Evolutionary conservation across 208 protist genomes (phyloP).

Genomic region (Herpetomonas tarakana): DNA sequence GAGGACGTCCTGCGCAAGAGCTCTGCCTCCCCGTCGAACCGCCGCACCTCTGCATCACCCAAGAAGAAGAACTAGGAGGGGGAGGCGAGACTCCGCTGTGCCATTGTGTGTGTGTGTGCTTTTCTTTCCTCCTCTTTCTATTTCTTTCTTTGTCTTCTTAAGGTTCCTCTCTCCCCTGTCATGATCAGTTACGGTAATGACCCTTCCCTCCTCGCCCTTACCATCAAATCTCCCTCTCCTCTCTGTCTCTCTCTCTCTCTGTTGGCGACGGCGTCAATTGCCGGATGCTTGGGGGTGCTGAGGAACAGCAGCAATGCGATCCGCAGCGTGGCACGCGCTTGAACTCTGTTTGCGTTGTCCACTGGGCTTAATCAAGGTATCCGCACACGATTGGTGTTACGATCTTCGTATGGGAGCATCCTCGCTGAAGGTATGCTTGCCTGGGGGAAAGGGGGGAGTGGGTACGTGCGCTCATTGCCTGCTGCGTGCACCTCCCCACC

Average conservation of each 20-base stretch:
- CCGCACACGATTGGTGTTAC: too few relatives aligned
- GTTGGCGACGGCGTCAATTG: not conserved
- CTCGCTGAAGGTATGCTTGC: too few relatives aligned
- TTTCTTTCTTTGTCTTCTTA: slow-evolving; percentile 1
- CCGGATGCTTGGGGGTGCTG: not conserved
- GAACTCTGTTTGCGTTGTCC: too few relatives aligned
- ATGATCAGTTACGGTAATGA: too few relatives aligned
- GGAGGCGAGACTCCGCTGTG: not conserved
- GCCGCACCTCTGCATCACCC: slow-evolving; percentile 22
- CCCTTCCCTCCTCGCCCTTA: not conserved
- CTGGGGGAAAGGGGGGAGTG: too few relatives aligned
- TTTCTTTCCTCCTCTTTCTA: slow-evolving; percentile 1
- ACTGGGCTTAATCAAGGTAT: too few relatives aligned
- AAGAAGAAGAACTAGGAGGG: slow-evolving; percentile 48
- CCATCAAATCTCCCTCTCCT: not conserved
- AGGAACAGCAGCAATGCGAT: too few relatives aligned
- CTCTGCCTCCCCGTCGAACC: slow-evolving; percentile 28
- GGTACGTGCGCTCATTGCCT: too few relatives aligned
- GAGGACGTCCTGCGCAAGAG: slow-evolving; percentile 55
- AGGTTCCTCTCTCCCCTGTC: not conserved
- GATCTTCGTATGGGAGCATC: too few relatives aligned
- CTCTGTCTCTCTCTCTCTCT: not conserved
- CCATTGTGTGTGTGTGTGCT: not conserved
- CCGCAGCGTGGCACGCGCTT: too few relatives aligned
- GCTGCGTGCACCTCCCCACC: too few relatives aligned